Evolutionary conservation across 306 rosid genomes (phyloP).

Genomic region (Herpetospermum pedunculosum): DNA sequence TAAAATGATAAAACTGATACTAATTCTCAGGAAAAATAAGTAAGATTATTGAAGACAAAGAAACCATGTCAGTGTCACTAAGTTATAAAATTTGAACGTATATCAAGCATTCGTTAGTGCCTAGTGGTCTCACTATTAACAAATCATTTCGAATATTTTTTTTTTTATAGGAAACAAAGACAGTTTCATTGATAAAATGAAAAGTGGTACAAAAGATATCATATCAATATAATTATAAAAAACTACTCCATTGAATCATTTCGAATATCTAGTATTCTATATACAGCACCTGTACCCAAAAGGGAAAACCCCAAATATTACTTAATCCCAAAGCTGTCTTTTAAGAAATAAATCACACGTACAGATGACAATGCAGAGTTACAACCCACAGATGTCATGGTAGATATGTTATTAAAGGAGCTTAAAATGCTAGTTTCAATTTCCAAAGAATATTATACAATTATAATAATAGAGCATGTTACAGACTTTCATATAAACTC

Average conservation of each 20-base stretch:
- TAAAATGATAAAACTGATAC: background rate
- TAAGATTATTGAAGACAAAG: background rate
- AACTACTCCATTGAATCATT: too few species aligned
- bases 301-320: background rate
- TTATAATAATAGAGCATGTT: background rate
- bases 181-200: too few species aligned
- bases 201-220: too few species aligned
- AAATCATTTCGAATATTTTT: too few species aligned
- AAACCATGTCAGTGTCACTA: background rate
- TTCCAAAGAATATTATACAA: background rate
- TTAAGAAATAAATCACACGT: background rate
- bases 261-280: background rate
- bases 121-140: background rate
- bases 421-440: background rate
- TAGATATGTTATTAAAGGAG: background rate
- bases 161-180: too few species aligned
- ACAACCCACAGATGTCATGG: background rate
- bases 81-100: background rate
- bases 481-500: background rate
- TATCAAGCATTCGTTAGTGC: background rate
- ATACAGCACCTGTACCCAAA: background rate
- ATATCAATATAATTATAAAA: too few species aligned
- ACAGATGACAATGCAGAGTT: background rate
- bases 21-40: background rate
- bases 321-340: background rate